Conservation (phyloP, 2,329 filamentous ascomycete genomes). For the Metarhizium anisopliae region DNA sequence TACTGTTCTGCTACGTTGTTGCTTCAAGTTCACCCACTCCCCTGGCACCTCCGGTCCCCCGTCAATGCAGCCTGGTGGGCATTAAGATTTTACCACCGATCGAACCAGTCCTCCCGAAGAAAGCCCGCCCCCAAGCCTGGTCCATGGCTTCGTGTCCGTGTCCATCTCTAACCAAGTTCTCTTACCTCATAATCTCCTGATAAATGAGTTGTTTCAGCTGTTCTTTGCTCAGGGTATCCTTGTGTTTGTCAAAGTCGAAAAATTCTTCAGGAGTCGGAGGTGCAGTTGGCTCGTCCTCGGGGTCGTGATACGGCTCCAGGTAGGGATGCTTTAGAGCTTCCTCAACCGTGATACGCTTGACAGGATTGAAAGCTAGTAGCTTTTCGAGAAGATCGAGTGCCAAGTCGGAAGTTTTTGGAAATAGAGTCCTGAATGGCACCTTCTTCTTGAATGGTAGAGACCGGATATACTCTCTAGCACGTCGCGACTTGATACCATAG, state of each 20-base stretch:
- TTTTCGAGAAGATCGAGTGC: conserved; percentile 92
- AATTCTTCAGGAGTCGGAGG: conserved; percentile 97
- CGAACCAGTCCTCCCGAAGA: not conserved
- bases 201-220: conserved; percentile 96
- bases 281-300: conserved; percentile 94
- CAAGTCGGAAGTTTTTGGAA: conserved; percentile 97
- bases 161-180: not conserved
- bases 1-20: not conserved
- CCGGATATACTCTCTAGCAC: conserved; percentile 94
- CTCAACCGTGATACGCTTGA: conserved; percentile 97
- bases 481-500: conserved; percentile 98
- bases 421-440: conserved; percentile 93
- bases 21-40: not conserved
- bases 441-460: conserved; percentile 99
- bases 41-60: not conserved
- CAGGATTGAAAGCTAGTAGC: conserved; percentile 93
- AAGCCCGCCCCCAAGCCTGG: not conserved
- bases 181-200: conserved; percentile 77
- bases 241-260: conserved; percentile 99
- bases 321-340: conserved; percentile 97
- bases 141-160: not conserved
- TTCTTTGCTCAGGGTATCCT: conserved; percentile 97
- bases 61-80: not conserved
- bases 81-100: not conserved
- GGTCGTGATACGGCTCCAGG: conserved; percentile 96